Evolutionary conservation across 2,329 filamentous ascomycete genomes (phyloP).

Genomic region (Cladosporium oxysporum): DNA sequence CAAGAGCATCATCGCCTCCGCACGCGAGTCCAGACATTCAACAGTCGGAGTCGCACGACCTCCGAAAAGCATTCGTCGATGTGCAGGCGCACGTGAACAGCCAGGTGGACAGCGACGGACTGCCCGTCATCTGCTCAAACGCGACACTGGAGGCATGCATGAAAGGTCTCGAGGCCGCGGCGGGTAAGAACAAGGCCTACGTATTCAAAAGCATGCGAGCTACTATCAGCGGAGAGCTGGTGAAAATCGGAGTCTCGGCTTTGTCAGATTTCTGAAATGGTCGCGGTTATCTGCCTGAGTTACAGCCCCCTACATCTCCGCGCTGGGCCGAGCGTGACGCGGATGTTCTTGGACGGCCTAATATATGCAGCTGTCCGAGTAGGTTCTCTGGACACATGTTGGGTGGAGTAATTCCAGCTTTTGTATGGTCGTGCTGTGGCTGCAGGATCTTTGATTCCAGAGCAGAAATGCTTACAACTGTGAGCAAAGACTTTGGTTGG

Average conservation of each 20-base stretch:
- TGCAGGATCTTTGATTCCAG: too few species aligned
- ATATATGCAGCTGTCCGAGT: too few species aligned
- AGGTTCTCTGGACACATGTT: too few species aligned
- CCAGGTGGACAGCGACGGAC: background rate
- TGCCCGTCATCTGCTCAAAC: background rate
- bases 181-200: background rate
- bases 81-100: background rate
- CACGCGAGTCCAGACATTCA: too few species aligned
- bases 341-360: too few species aligned
- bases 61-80: background rate
- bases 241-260: background rate
- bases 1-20: background rate
- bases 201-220: background rate
- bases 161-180: background rate
- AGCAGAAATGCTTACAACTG: too few species aligned
- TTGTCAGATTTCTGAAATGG: background rate
- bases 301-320: background rate
- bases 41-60: background rate
- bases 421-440: background rate
- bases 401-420: too few species aligned
- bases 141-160: background rate
- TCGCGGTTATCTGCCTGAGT: too few species aligned
- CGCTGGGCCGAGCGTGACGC: background rate
- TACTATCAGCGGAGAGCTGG: background rate
- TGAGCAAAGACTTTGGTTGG: too few species aligned